Percentiles rank a stretch among this genome's conserved stretches.
Evolutionary conservation across 768 basidiomycete genomes (phyloP).

Genomic region (Ramaria sp.): DNA sequence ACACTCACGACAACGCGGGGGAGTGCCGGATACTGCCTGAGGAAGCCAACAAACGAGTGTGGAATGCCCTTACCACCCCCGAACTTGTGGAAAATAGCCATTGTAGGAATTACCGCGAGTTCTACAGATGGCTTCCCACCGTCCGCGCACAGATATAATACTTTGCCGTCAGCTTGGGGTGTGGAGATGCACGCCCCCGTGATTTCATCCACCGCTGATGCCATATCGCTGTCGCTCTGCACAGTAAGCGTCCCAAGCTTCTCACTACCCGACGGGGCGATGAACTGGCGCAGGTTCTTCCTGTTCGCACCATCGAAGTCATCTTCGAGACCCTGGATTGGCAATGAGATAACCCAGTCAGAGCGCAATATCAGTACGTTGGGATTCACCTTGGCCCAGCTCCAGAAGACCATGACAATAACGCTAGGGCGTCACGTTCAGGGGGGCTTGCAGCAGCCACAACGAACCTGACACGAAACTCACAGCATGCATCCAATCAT

Average conservation of each 20-base stretch:
- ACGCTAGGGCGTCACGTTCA: too few relatives aligned
- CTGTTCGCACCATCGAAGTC: conserved; percentile 47
- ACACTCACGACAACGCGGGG: conserved; percentile 49
- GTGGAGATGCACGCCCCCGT: not conserved
- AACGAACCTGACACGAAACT: conserved; percentile 11
- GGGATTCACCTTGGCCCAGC: conserved; percentile 42
- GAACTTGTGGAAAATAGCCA: conserved; percentile 50
- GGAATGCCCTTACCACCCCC: conserved; percentile 46
- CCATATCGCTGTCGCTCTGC: too few relatives aligned
- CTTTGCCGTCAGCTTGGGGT: not conserved
- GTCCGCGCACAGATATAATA: not conserved
- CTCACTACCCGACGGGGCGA: conserved; percentile 23
- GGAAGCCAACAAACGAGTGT: conserved; percentile 54
- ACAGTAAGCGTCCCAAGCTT: not conserved
- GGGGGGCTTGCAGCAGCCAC: not conserved
- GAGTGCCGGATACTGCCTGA: conserved; percentile 60
- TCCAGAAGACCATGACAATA: conserved; percentile 48
- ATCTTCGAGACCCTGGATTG: conserved; percentile 40
- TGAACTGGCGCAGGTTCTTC: conserved; percentile 44
- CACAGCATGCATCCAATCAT: conserved; percentile 43
- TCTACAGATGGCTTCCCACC: conserved; percentile 11
- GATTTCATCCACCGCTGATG: not conserved
- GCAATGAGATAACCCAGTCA: not conserved
- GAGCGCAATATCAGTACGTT: not conserved
- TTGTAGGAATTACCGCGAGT: conserved; percentile 36